Evolutionary conservation across 345 rosid genomes (phyloP).

Genomic region (Syzygium oleosum): DNA sequence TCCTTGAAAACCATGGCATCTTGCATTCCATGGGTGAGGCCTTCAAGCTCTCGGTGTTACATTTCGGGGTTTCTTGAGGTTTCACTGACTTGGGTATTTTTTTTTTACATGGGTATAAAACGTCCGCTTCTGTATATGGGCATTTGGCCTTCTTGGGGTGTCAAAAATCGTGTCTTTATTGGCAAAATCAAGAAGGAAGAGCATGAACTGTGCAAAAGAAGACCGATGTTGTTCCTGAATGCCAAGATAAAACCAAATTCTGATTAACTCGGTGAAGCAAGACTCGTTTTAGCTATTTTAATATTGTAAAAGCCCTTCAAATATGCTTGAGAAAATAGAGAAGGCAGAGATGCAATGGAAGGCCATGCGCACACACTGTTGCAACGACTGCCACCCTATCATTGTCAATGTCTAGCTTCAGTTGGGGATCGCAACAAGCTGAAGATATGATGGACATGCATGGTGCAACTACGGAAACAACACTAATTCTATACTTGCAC

Average conservation of each 20-base stretch:
- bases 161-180: not conserved
- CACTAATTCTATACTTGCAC: not conserved
- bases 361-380: not conserved
- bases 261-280: not conserved
- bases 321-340: too few relatives aligned
- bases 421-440: not conserved
- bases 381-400: not conserved
- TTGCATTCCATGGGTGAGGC: not conserved
- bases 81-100: not conserved
- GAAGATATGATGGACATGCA: not conserved
- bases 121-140: not conserved
- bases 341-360: not conserved
- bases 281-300: not conserved
- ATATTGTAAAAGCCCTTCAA: too few relatives aligned
- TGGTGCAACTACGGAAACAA: not conserved
- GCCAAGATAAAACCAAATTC: not conserved
- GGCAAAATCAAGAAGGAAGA: not conserved
- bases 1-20: slow-evolving; percentile 37
- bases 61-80: not conserved
- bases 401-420: not conserved
- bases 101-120: not conserved
- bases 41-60: not conserved
- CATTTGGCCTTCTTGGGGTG: not conserved
- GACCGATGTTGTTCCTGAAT: not conserved
- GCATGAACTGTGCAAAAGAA: not conserved